Percentiles rank a stretch among this genome's conserved stretches.
phyloP scores from a whole-genome alignment of 2,329 filamentous ascomycete species.

The Hawksworthiomyces lignivorus region DNA sequence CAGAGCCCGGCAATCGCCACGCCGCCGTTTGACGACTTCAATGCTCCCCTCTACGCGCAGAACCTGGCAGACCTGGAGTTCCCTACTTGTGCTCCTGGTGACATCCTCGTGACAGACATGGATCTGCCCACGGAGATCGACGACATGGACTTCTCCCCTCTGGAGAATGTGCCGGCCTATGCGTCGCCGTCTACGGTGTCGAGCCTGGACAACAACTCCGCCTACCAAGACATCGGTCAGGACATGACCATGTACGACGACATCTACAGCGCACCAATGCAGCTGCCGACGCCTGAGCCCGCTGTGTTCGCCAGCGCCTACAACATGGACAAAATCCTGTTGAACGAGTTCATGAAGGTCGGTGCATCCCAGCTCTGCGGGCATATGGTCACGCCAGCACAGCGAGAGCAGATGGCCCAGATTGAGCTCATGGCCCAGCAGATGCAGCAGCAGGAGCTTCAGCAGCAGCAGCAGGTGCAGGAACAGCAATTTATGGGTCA shows the following conservation, averaged over 20 bases:
- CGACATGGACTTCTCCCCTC: slow-evolving; percentile 27
- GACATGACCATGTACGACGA: slow-evolving; percentile 58
- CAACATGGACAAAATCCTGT: slow-evolving; percentile 34
- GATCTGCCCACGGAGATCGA: slow-evolving; percentile 34
- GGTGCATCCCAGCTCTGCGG: slow-evolving; percentile 30
- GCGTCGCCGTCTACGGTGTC: slow-evolving; percentile 39
- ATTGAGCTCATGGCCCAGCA: neutral
- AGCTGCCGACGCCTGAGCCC: slow-evolving; percentile 42
- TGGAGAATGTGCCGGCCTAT: slow-evolving; percentile 45
- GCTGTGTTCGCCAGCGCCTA: slow-evolving; percentile 19
- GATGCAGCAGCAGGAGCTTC: neutral
- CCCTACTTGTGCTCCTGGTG: slow-evolving; percentile 20
- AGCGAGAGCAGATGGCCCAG: slow-evolving; percentile 12
- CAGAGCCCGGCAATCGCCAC: slow-evolving; percentile 48
- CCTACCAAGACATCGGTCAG: slow-evolving; percentile 51
- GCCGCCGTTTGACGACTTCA: slow-evolving; percentile 42
- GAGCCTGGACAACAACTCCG: slow-evolving; percentile 40
- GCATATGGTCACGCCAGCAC: slow-evolving; percentile 17
- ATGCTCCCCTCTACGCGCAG: slow-evolving; percentile 24
- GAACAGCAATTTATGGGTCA: slow-evolving; percentile 11
- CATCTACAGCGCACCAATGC: slow-evolving; percentile 51
- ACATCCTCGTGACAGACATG: slow-evolving; percentile 19
- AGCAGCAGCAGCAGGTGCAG: slow-evolving; percentile 2
- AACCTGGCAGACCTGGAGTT: slow-evolving; percentile 46
- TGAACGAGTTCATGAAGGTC: slow-evolving; percentile 34